Base-by-base conservation (phyloP, 2,329 filamentous ascomycete genomes). In the Curvularia lunata region DNA sequence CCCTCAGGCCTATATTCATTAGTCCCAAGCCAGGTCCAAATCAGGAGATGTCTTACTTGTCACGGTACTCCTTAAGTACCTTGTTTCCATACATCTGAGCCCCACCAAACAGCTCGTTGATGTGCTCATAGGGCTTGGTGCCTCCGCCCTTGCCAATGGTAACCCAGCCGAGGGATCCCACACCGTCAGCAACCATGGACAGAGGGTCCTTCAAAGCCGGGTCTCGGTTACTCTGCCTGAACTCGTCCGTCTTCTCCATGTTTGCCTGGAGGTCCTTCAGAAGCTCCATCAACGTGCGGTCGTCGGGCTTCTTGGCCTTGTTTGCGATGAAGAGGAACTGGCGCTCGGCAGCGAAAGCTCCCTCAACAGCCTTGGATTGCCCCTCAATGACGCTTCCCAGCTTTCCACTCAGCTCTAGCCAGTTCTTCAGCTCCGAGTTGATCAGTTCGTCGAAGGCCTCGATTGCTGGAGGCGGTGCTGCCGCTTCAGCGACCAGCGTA, bases 1-100 rank as follows among this genome's bases (percentile, higher is more conserved):
- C 91, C 61, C 28, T 66, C 73, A 4, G 72, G 70, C 80, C 91
- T 95, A 64, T 16, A 16, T 10, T 37, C 52, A 62, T 73, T 52
- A 74, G 68, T 41, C 51, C 34, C 28, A 6, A 8, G 5, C 23
- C n/a, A 2, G 16, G 18, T 28, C 27, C 47, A 41, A n/a, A 21
- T 18, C 21, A 13, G 4, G 4, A 21, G 12, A 23, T 38, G 67
- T 8, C 84, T 67, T 75, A 90, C 88, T 87, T 89, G 63, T 91
- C 93, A 79, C 96, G 97, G 77, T 90, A 88, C 69, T 96, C 90
- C 79, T 92, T 96, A 67, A 98, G 81, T 37, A 99, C 91, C 68
- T 93, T 88, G 81, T 99, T 98, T 32, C 95, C 95, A 70, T 91
- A 97, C 81, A 96, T 96, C 75, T 98, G 90, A 40, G 93, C 91